Base-by-base conservation (phyloP, 768 basidiomycete genomes). In the Suillus luteus region DNA sequence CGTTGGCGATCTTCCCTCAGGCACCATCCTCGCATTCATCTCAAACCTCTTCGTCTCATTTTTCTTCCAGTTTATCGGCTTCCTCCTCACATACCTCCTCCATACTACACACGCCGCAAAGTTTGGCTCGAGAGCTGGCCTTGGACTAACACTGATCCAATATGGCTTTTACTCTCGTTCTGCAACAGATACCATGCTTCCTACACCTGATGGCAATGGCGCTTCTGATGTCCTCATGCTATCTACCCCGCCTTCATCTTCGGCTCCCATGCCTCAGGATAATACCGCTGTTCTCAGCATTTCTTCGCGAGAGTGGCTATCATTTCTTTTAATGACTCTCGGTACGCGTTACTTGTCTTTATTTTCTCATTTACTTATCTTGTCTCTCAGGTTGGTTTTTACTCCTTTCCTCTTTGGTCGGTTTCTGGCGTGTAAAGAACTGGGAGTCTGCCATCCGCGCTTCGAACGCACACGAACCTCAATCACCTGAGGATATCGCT, bases 61-160 rank as follows among this genome's bases (percentile, higher is more conserved):
- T 79, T 94, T 95, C 79, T 99, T 99, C 89, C 95, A 98, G 78
- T 96, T 98, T 75, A 85, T 96, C 70, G 96, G 93, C 59, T 95
- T 92, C 82, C 76, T 91, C 64, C 84, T 99, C 78, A 97, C 96
- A 1, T 97, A 95, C 71, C 88, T 98, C 69, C 87, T 99, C 2
- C 91, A 92, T 77, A 89, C 88, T 14, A 90, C 95, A 1, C 96
- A 99, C 72, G 94, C 97, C 0, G 93, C 91, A 65, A 96, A 95
- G 75, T 93, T 86, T 72, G 97, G 97, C 58, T 94, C 93, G 17
- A 90, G 94, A 51, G 95, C 94, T 0, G 96, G 96, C 37, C 86
- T 99, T n/a, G 96, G 96, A 19, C 82, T 97, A 69, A 99, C 94
- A 0, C 80, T 98, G 65, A 96, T 98, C 66, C 96, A 98, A 71